Evolutionary conservation across 2,329 filamentous ascomycete genomes (phyloP).

Genomic region (Microdochium trichocladiopsis): DNA sequence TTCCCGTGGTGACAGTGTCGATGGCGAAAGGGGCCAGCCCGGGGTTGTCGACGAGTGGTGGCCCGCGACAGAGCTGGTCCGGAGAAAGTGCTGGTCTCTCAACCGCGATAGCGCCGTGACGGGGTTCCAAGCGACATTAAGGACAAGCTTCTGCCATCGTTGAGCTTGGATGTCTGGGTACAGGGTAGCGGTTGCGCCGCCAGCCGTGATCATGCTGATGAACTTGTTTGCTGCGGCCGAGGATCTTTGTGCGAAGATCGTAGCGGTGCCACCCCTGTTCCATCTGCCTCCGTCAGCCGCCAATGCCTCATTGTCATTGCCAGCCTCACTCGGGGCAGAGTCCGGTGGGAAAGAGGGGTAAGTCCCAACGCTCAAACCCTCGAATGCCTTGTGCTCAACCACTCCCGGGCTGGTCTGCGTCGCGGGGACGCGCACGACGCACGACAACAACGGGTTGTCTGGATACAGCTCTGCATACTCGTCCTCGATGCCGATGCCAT

Average conservation of each 20-base stretch:
- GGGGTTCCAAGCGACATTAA: slow-evolving; percentile 50
- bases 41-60: background rate
- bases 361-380: slow-evolving; percentile 40
- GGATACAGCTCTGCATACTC: slow-evolving; percentile 38
- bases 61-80: slow-evolving; percentile 4
- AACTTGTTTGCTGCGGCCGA: slow-evolving; percentile 16
- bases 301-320: slow-evolving; percentile 19
- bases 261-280: background rate
- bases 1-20: background rate
- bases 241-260: background rate
- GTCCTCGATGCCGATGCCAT: slow-evolving; percentile 48
- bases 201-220: slow-evolving; percentile 29
- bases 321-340: slow-evolving; percentile 5
- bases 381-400: slow-evolving; percentile 36
- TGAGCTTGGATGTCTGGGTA: slow-evolving; percentile 41
- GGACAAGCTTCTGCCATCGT: slow-evolving; percentile 47
- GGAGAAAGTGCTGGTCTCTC: slow-evolving; percentile 37
- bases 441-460: slow-evolving; percentile 40
- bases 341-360: slow-evolving; percentile 26
- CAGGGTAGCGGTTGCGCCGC: slow-evolving; percentile 33
- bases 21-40: slow-evolving; percentile 1
- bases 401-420: slow-evolving; percentile 40
- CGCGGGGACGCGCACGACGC: slow-evolving; percentile 44
- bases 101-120: slow-evolving; percentile 42
- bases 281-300: slow-evolving; percentile 1